Base-by-base conservation (phyloP, 345 rosid species). In the Physaria fendleri region DNA sequence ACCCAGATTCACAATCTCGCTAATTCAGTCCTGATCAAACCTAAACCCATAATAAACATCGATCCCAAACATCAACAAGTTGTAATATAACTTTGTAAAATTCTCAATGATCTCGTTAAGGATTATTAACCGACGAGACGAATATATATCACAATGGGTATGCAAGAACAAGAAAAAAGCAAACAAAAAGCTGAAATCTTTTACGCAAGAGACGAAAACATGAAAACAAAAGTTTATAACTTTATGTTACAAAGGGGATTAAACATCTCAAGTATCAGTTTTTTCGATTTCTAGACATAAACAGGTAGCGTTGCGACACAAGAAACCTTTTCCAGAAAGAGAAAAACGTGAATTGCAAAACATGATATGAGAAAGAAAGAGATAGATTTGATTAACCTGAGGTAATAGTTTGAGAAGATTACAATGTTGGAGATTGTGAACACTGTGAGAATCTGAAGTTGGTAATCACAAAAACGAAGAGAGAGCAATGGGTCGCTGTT, bases 141-240 rank as follows among this genome's bases (percentile, higher is more conserved):
- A 69, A 59, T 55, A 44, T 57, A 66, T 13, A n/a, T 40, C 50
- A n/a, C 75, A 71, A 71, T 65, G 71, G 55, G n/a, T 62, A 61
- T 20, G 41, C 34, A 4, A 45, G 27, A n/a, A 29, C n/a, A n/a
- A n/a, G n/a, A n/a, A 55, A 62, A 39, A 29, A 69, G 44, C 34
- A 56, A 42, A n/a, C n/a, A n/a, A n/a, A n/a, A n/a, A 70, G 69
- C 22, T 50, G 45, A 63, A 30, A 62, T 6, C 69, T 69, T 62
- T 38, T n/a, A 56, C 25, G 56, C 61, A 68, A 38, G 44, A 68
- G 68, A 67, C 63, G 40, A 53, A 65, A 67, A 74, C 77, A 77
- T 81, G 41, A 39, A 71, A 74, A 52, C 68, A 72, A n/a, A n/a
- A 79, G 66, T 68, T 65, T 74, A 75, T 72, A 43, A 65, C 68